Evolutionary conservation across 371 early-diverging fungal genomes (phyloP).

Genomic region (Lichtheimia corymbifera): DNA sequence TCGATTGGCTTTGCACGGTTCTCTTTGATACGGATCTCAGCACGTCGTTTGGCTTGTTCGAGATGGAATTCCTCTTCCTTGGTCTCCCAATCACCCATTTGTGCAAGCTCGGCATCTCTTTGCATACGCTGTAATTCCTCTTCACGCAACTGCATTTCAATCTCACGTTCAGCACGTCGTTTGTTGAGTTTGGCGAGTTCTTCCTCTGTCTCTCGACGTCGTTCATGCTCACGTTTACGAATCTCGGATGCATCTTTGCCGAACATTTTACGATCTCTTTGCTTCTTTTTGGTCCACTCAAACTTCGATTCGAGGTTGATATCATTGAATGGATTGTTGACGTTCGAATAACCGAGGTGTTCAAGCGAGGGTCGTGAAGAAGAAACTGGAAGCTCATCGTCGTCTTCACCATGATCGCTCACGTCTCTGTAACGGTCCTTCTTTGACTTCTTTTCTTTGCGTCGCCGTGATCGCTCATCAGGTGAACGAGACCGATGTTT

Average conservation of each 20-base stretch:
- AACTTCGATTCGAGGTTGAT: slow-evolving; percentile 82
- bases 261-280: slow-evolving; percentile 67
- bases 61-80: slow-evolving; percentile 92
- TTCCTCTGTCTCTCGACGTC: slow-evolving; percentile 69
- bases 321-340: slow-evolving; percentile 85
- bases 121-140: slow-evolving; percentile 76
- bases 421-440: slow-evolving; percentile 16
- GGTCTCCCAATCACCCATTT: slow-evolving; percentile 94
- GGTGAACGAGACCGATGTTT: slow-evolving; percentile 25
- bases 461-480: slow-evolving; percentile 12
- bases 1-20: slow-evolving; percentile 92
- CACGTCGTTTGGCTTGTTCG: slow-evolving; percentile 86
- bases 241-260: slow-evolving; percentile 67
- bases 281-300: slow-evolving; percentile 73
- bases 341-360: slow-evolving; percentile 63
- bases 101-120: slow-evolving; percentile 81
- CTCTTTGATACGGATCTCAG: slow-evolving; percentile 87
- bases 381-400: slow-evolving; percentile 8
- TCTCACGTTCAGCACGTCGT: slow-evolving; percentile 80
- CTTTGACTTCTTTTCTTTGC: slow-evolving; percentile 23
- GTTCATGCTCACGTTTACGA: slow-evolving; percentile 56
- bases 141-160: slow-evolving; percentile 79
- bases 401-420: slow-evolving; percentile 19
- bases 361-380: slow-evolving; percentile 31
- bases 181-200: slow-evolving; percentile 84